These are phyloP conservation scores for Cutaneotrichosporon curvatum DNA, from an alignment of 1,284 basidiomycete species.

Conservation along the genomic window DNA sequence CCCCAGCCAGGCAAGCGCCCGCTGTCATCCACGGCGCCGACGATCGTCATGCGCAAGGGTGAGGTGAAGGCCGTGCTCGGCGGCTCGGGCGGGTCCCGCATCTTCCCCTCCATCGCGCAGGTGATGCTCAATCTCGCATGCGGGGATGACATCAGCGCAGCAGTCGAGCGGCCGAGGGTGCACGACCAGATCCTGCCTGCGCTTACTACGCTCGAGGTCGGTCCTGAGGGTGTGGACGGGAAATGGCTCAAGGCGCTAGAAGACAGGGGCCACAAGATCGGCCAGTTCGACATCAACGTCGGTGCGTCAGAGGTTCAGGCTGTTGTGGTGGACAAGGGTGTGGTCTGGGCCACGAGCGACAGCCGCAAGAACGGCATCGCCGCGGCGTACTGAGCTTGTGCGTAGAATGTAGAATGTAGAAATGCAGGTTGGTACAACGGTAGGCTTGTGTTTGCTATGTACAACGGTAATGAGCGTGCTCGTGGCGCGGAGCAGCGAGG, in stretches of 20 bases:
- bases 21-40: slow-evolving; percentile 72
- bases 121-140: slow-evolving; percentile 73
- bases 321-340: slow-evolving; percentile 52
- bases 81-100: slow-evolving; percentile 78
- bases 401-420: not conserved
- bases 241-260: slow-evolving; percentile 55
- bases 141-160: slow-evolving; percentile 68
- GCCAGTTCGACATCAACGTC: slow-evolving; percentile 47
- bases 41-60: slow-evolving; percentile 69
- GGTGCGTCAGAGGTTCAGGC: slow-evolving; percentile 55
- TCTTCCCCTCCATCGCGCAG: slow-evolving; percentile 74
- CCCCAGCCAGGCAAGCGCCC: slow-evolving; percentile 76
- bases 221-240: slow-evolving; percentile 50
- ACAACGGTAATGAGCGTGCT: no score
- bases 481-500: no score
- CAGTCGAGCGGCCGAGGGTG: slow-evolving; percentile 80
- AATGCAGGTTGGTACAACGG: no score
- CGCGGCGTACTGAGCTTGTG: slow-evolving; percentile 32
- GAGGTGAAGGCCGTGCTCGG: slow-evolving; percentile 67
- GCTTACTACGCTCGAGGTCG: slow-evolving; percentile 57
- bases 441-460: no score
- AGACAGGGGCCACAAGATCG: slow-evolving; percentile 64
- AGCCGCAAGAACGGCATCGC: slow-evolving; percentile 44
- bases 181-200: slow-evolving; percentile 82
- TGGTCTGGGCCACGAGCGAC: slow-evolving; percentile 37